Percentiles rank a stretch among this genome's conserved stretches.
These are phyloP conservation scores for Chlamydomonas eustigma DNA, from an alignment of 139 green algal species.

Conservation along the genomic window DNA sequence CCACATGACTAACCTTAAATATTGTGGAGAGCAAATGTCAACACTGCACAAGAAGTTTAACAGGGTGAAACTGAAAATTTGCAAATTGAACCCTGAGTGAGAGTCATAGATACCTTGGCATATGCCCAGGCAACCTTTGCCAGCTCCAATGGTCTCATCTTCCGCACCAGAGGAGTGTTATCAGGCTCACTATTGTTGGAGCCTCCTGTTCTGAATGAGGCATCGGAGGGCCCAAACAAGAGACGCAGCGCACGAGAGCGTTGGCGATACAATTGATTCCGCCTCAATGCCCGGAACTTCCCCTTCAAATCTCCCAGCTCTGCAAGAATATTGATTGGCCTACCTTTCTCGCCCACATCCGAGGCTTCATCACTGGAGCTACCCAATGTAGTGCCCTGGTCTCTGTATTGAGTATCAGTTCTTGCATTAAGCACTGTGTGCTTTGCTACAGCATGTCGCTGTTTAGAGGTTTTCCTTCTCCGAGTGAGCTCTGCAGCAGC, in stretches of 20 bases:
- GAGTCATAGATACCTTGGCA: background rate
- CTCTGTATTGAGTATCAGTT: too few species aligned
- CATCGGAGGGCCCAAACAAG: background rate
- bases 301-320: background rate
- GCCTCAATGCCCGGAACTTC: background rate
- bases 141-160: background rate
- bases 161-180: background rate
- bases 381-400: too few species aligned
- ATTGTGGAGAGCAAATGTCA: background rate
- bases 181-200: too few species aligned
- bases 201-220: too few species aligned
- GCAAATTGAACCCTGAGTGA: background rate
- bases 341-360: too few species aligned
- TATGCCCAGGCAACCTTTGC: background rate
- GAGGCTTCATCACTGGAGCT: too few species aligned
- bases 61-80: background rate
- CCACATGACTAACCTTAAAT: background rate
- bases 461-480: too few species aligned
- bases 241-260: background rate
- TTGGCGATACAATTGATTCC: background rate
- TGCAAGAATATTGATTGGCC: too few species aligned
- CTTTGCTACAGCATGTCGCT: too few species aligned
- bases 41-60: background rate
- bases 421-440: too few species aligned
- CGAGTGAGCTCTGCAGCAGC: background rate